Evolutionary conservation across 2,329 filamentous ascomycete species (phyloP), one percentile per base, ranked within the genome.

Genomic region (Ascosphaera apis): DNA sequence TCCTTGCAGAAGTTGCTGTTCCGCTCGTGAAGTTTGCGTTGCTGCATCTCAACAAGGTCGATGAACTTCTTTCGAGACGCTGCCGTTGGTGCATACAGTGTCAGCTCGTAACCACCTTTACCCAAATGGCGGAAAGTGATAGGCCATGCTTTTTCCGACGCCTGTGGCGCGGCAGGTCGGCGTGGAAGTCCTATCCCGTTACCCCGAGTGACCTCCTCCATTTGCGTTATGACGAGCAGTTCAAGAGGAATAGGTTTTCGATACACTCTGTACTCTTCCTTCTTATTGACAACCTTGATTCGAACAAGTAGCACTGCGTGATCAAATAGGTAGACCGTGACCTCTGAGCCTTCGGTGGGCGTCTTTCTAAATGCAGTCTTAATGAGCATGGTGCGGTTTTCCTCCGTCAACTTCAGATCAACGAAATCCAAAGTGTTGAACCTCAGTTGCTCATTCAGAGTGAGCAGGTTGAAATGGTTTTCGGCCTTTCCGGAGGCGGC

Each of bases 181-280:
- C 92, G 95, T 23, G 82, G 64, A 33, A 82, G 65, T 16, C 83
- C 83, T 31, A 92, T 80, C n/a, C n/a, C n/a, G n/a, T n/a, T n/a
- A n/a, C n/a, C n/a, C n/a, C n/a, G n/a, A n/a, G n/a, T n/a, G 19
- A 95, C 75, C 52, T 93, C 83, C 36, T 95, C 86, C 86, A 98
- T 95, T 52, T 95, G 86, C 36, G 78, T 76, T 45, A 98, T 95
- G 16, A 88, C 75, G 12, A 98, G 66, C 4, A 98, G 65, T 53
- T 98, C 88, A 21, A 98, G 61, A 11, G 88, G 88, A 44, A 98
- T 98, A 1, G 88, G 88, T 61, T 84, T 81, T 48, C 83, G 72
- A 56, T 95, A 95, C 1, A 92, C 88, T 52, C 91, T 88, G 41
- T 91, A 76, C 51, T 95, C 86, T 53, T 98, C 88, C 31, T 71